phyloP scores from a whole-genome alignment of 164 flowering plant genomes.

The Paratinospora sagittata region DNA sequence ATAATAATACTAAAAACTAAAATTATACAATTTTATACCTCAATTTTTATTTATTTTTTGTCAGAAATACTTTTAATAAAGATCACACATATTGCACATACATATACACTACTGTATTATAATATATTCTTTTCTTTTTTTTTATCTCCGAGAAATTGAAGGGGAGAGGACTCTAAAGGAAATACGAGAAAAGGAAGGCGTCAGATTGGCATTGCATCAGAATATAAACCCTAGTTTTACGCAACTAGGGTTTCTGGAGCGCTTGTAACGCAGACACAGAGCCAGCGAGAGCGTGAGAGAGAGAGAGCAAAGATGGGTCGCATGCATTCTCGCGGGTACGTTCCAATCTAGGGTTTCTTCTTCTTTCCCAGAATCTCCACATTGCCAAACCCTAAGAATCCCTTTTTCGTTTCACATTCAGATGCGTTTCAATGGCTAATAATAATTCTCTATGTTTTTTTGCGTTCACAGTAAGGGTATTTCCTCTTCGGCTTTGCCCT shows the following conservation, averaged over 20 bases:
- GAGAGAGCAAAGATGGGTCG: constrained; percentile 15
- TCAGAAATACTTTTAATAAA: too few relatives aligned
- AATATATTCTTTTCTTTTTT: too few relatives aligned
- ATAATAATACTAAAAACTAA: too few relatives aligned
- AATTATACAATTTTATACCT: too few relatives aligned
- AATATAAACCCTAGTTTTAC: background rate
- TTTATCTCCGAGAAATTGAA: too few relatives aligned
- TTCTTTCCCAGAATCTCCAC: background rate
- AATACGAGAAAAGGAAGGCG: background rate
- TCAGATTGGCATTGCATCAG: background rate
- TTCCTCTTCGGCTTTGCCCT: constrained; percentile 72
- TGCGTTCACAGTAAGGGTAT: constrained; percentile 67
- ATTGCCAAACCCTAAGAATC: too few relatives aligned
- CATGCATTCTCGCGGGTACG: constrained; percentile 19
- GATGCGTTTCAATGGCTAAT: background rate
- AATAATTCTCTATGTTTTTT: too few relatives aligned
- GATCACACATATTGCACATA: too few relatives aligned
- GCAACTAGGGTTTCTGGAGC: background rate
- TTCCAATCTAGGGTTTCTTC: background rate
- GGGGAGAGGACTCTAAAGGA: background rate
- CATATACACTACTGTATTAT: too few relatives aligned
- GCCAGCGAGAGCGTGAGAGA: background rate
- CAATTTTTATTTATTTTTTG: too few relatives aligned
- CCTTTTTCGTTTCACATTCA: background rate
- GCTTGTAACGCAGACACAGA: background rate